Conservation (phyloP, 225 moss, liverwort and hornwort species). For the Neckera pumila region DNA sequence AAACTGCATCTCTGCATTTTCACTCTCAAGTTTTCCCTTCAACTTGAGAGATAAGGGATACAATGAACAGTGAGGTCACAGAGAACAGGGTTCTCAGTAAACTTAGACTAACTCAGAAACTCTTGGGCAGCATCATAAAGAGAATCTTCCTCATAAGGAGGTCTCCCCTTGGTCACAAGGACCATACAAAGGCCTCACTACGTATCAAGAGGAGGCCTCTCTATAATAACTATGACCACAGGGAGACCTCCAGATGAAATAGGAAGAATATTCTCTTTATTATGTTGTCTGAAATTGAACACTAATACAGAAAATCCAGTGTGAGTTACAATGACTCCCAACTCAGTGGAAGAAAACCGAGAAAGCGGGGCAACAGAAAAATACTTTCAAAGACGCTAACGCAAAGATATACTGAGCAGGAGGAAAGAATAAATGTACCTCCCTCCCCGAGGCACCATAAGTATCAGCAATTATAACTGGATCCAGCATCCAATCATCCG, state of each 20-base stretch:
- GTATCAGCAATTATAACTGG: conserved; percentile 52
- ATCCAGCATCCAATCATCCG: conserved; percentile 62
- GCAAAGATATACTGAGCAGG: not conserved
- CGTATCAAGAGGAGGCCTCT: not conserved
- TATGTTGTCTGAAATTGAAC: too few relatives aligned
- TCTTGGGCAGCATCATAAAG: not conserved
- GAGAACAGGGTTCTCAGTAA: not conserved
- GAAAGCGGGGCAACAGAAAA: not conserved
- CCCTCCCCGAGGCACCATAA: conserved; percentile 38
- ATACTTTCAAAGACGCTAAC: not conserved
- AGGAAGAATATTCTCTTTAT: too few relatives aligned
- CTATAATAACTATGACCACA: too few relatives aligned
- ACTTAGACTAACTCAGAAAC: not conserved
- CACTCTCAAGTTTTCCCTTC: not conserved
- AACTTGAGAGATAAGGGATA: not conserved
- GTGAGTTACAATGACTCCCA: not conserved
- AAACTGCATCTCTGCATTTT: not conserved
- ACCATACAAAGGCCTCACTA: not conserved
- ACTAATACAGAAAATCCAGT: not conserved
- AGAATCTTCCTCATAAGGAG: not conserved
- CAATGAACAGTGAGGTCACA: not conserved
- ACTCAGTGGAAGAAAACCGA: not conserved
- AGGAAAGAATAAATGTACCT: conserved; percentile 13
- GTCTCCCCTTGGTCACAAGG: not conserved
- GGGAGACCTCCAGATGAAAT: not conserved